Evolutionary conservation across 1,284 basidiomycete genomes (phyloP).

Genomic region (Flammula alnicola): DNA sequence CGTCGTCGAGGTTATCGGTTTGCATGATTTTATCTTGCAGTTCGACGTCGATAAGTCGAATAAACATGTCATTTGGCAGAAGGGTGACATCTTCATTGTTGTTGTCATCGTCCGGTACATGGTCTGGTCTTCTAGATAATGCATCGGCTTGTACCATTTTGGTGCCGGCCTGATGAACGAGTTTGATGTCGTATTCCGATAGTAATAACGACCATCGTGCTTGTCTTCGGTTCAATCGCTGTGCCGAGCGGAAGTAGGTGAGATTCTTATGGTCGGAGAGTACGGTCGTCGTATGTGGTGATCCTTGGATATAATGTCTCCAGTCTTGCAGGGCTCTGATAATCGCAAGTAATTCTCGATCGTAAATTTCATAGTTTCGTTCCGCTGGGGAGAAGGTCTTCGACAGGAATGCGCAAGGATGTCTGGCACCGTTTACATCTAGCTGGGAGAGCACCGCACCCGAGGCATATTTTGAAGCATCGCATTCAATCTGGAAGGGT

Average conservation of each 20-base stretch:
- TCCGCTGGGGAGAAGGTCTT: constrained; percentile 33
- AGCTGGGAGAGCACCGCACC: constrained; percentile 34
- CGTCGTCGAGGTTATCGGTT: constrained; percentile 8
- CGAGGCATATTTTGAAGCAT: constrained; percentile 34
- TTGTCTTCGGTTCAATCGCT: constrained; percentile 43
- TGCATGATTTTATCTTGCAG: constrained; percentile 21
- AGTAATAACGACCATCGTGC: constrained; percentile 46
- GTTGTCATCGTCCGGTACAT: constrained; percentile 27
- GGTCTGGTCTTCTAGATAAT: constrained; percentile 43
- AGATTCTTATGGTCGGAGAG: constrained; percentile 50
- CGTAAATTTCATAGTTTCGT: constrained; percentile 51
- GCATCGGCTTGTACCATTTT: constrained; percentile 40
- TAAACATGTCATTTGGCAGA: constrained; percentile 29
- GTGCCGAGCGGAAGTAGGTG: constrained; percentile 39
- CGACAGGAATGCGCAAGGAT: constrained; percentile 35
- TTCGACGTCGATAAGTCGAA: constrained; percentile 6
- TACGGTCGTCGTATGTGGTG: constrained; percentile 30
- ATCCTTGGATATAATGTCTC: constrained; percentile 42
- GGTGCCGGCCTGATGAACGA: constrained; percentile 44
- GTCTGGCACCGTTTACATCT: constrained; percentile 25
- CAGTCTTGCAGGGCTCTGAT: constrained; percentile 42
- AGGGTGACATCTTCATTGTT: constrained; percentile 35
- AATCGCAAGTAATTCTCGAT: constrained; percentile 52
- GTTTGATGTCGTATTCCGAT: constrained; percentile 36
- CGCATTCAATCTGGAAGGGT: constrained; percentile 32